These are phyloP conservation scores for Albifimbria verrucaria DNA, from an alignment of 2,329 filamentous ascomycete species.

Conservation along the genomic window DNA sequence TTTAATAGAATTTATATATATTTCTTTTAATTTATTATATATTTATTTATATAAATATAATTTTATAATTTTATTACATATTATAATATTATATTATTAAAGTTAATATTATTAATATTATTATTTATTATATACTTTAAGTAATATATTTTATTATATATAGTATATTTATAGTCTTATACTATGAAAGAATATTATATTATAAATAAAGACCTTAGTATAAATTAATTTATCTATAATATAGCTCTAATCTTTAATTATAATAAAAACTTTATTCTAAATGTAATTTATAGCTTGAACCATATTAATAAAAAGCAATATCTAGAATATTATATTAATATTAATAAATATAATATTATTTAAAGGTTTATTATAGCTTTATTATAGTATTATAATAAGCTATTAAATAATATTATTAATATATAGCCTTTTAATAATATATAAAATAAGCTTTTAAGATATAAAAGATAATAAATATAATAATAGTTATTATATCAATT, in stretches of 20 bases:
- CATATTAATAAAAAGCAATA: too few species aligned
- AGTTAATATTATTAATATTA: not conserved
- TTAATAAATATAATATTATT: not conserved
- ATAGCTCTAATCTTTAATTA: too few species aligned
- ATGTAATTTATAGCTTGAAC: not conserved
- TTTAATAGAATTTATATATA: not conserved
- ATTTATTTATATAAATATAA: not conserved
- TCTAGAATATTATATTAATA: not conserved
- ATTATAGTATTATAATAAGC: not conserved
- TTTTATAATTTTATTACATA: not conserved
- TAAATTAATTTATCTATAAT: not conserved
- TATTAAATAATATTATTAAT: not conserved
- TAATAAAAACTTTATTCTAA: not conserved
- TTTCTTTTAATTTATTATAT: not conserved
- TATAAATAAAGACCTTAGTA: not conserved
- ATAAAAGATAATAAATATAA: not conserved
- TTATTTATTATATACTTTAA: not conserved
- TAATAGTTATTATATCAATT: not conserved
- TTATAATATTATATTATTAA: not conserved
- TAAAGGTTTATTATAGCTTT: not conserved
- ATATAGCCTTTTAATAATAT: too few species aligned
- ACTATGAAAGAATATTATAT: too few species aligned
- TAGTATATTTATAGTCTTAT: too few species aligned
- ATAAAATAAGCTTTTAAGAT: not conserved
- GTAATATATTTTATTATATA: not conserved